A percentile compares a stretch with the other conserved stretches of the same genome.
These are phyloP conservation scores for Lactifluus hygrophoroides DNA, from an alignment of 768 basidiomycete genomes.

Conservation along the genomic window DNA sequence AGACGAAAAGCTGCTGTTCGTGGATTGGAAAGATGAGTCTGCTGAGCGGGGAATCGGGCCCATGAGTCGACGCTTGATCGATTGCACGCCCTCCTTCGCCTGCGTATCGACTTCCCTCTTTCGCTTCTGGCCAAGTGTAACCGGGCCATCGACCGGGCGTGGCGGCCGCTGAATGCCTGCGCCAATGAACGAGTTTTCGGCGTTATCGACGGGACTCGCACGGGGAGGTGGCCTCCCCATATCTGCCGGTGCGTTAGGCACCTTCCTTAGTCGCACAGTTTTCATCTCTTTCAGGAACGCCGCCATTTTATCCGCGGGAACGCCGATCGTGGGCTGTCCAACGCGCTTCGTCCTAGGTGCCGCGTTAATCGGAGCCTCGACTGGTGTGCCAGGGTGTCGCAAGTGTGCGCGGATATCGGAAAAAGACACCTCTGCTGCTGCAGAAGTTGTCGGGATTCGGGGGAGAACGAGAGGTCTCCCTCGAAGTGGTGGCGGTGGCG, in stretches of 20 bases:
- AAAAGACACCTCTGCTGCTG: slow-evolving; percentile 35
- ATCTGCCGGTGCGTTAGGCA: slow-evolving; percentile 29
- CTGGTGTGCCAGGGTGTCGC: slow-evolving; percentile 45
- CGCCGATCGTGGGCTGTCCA: slow-evolving; percentile 61
- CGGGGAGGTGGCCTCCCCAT: slow-evolving; percentile 18
- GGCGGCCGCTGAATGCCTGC: slow-evolving; percentile 12
- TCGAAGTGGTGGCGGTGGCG: not conserved
- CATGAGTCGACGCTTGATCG: slow-evolving; percentile 13
- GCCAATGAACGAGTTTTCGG: slow-evolving; percentile 2
- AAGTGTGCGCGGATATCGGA: slow-evolving; percentile 57
- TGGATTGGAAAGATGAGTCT: not conserved
- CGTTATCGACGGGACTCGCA: not conserved
- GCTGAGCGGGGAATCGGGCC: slow-evolving; percentile 4
- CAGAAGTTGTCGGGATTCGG: slow-evolving; percentile 22
- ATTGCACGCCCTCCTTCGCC: not conserved
- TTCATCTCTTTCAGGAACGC: slow-evolving; percentile 77
- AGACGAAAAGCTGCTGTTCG: slow-evolving; percentile 10
- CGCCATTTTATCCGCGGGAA: slow-evolving; percentile 75
- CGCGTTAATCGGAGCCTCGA: slow-evolving; percentile 60
- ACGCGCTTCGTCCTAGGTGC: slow-evolving; percentile 32
- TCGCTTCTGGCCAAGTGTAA: slow-evolving; percentile 12
- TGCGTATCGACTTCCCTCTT: slow-evolving; percentile 9
- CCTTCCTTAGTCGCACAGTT: slow-evolving; percentile 57
- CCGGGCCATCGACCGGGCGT: not conserved
- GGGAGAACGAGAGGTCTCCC: slow-evolving; percentile 13